Base-by-base conservation (phyloP, 352 stramenopile species). In the Plasmopara muralis region DNA sequence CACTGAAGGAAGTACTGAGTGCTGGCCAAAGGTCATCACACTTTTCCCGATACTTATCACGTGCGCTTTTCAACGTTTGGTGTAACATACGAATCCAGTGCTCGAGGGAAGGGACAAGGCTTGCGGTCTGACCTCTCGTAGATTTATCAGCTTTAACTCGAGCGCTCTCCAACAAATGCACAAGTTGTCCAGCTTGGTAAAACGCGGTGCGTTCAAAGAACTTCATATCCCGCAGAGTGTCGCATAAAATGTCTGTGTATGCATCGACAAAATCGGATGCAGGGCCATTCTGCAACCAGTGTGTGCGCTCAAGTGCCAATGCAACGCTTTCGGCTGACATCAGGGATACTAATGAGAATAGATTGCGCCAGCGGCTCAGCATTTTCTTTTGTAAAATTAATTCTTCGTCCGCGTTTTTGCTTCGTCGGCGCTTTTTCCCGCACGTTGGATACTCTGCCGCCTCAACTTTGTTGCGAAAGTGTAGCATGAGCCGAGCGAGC, bases 271-370 rank as follows among this genome's bases (percentile, higher is more conserved):
- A 87, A 12, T 74, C 64, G 14, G 58, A 49, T 0, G 57, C 68
- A n/a, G 68, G 53, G 0, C 60, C 65, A 16, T 81, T 72, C 16
- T 70, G 57, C 30, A 64, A 46, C 61, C 55, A 78, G 47, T 52
- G 43, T 40, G 53, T 77, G 28, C 62, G 58, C 55, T 89, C 63
- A 9, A 91, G 63, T 34, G 64, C 66, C 56, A 89, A 88, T 2
- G 65, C 81, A 31, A 85, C 55, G 50, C 77, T 83, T 50, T 91
- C 81, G 13, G 69, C 73, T 12, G 62, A 66, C 9, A 89, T 56
- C 2, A 91, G 43, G 0, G 66, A 74, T 8, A 87, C 50, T 12
- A 87, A 63, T 4, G 77, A 81, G 40, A 89, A 88, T 10, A 91
- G 51, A 54, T 91, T 91, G 25, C 70, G 72, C 76, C 77, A 89